phyloP scores from a whole-genome alignment of 805 yeast genomes.

The Sugiyamaella valdiviana region DNA sequence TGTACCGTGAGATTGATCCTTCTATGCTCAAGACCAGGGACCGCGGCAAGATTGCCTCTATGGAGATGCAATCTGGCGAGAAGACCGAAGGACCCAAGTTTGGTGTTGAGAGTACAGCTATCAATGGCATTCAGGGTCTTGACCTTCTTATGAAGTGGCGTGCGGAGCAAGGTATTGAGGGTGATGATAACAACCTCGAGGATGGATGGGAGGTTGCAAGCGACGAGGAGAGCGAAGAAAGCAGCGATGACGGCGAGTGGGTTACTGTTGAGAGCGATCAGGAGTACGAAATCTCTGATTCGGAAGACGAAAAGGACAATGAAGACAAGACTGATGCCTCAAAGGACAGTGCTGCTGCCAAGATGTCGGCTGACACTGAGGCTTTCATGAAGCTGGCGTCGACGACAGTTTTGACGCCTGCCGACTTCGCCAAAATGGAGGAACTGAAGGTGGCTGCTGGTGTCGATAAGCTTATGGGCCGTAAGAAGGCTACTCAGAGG shows the following conservation, averaged over 20 bases:
- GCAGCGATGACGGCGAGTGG: conserved; percentile 76
- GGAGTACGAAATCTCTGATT: conserved; percentile 53
- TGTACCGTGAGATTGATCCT: conserved; percentile 93
- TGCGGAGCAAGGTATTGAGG: conserved; percentile 48
- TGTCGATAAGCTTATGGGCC: conserved; percentile 60
- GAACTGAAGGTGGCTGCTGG: conserved; percentile 84
- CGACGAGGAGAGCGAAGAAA: conserved; percentile 43
- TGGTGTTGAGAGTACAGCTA: conserved; percentile 63
- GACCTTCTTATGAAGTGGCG: conserved; percentile 89
- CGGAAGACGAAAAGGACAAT: conserved; percentile 34
- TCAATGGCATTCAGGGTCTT: conserved; percentile 81
- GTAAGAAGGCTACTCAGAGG: conserved; percentile 17
- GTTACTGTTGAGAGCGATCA: conserved; percentile 75
- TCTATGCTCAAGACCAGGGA: conserved; percentile 87
- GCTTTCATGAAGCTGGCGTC: conserved; percentile 56
- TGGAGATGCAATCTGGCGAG: conserved; percentile 62
- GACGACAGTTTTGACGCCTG: conserved; percentile 86
- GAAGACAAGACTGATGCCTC: conserved; percentile 16
- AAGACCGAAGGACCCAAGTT: conserved; percentile 36
- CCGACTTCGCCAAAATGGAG: conserved; percentile 93
- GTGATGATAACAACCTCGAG: conserved; percentile 56
- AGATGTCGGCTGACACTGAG: conserved; percentile 23
- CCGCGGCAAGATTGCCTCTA: conserved; percentile 86
- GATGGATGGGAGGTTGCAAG: conserved; percentile 51
- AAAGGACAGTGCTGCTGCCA: conserved; percentile 29